phyloP scores from a whole-genome alignment of 306 rosid genomes.

The Cicer yamashitae region DNA sequence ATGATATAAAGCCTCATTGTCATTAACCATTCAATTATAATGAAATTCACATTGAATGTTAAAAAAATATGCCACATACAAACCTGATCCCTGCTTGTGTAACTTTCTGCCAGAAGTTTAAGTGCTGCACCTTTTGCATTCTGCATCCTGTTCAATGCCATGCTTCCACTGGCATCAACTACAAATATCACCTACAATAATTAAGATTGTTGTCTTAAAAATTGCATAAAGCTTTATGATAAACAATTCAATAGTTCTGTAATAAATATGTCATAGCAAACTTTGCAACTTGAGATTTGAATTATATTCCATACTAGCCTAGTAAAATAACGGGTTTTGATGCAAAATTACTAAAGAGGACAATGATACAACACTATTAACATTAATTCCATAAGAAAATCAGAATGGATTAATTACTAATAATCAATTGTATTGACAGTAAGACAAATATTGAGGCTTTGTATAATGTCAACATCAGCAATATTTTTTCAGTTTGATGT shows the following conservation, averaged over 20 bases:
- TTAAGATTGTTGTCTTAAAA: constrained; percentile 9
- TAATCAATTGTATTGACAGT: constrained; percentile 8
- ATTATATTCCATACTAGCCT: constrained; percentile 27
- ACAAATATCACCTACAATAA: constrained; percentile 84
- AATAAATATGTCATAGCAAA: constrained; percentile 20
- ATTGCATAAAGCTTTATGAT: constrained; percentile 16
- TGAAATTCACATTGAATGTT: constrained; percentile 28
- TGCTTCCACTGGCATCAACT: constrained; percentile 99
- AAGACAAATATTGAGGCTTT: constrained; percentile 18
- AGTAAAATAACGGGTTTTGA: not conserved
- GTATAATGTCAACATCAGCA: constrained; percentile 5
- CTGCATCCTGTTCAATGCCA: constrained; percentile 98
- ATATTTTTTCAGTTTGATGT: constrained; percentile 32
- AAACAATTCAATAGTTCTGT: constrained; percentile 29
- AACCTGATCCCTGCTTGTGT: constrained; percentile 99
- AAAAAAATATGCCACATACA: constrained; percentile 37
- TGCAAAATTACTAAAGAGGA: constrained; percentile 30
- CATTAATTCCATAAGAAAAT: not conserved
- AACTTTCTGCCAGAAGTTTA: constrained; percentile 94
- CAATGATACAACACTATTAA: constrained; percentile 32
- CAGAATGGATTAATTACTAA: constrained; percentile 11
- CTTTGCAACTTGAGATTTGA: constrained; percentile 3
- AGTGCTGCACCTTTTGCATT: constrained; percentile 99
- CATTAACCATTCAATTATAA: constrained; percentile 33
- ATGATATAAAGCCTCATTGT: constrained; percentile 23